These are phyloP conservation scores for Sporothrix sp. DNA, from an alignment of 2,329 filamentous ascomycete genomes.

Conservation along the genomic window DNA sequence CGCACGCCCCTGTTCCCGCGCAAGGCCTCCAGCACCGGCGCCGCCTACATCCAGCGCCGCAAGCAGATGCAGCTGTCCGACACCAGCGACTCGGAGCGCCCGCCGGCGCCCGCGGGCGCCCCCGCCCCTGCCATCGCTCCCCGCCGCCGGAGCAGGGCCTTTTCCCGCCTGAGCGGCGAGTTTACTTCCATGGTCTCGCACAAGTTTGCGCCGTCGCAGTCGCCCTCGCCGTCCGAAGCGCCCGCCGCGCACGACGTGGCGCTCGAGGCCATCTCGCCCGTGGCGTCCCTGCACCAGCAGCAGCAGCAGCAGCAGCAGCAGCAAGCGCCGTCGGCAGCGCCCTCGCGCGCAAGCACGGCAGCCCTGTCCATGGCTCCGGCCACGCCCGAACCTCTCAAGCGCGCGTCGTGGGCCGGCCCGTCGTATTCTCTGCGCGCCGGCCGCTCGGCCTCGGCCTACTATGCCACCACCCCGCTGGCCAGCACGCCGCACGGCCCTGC, in stretches of 20 bases:
- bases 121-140: neutral
- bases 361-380: neutral
- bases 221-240: constrained; percentile 3
- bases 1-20: constrained; percentile 23
- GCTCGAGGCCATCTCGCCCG: neutral
- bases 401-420: neutral
- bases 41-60: constrained; percentile 36
- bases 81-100: constrained; percentile 18
- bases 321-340: neutral
- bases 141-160: constrained; percentile 2
- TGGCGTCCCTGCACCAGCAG: neutral
- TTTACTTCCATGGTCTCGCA: constrained; percentile 7
- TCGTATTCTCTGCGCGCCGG: constrained; percentile 4
- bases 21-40: constrained; percentile 37
- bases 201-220: constrained; percentile 2
- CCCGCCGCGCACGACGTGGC: neutral
- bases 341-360: neutral
- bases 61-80: constrained; percentile 21
- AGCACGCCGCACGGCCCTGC: no score
- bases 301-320: neutral
- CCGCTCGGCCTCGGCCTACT: constrained; percentile 13
- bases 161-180: constrained; percentile 8
- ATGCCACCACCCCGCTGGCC: constrained; percentile 5
- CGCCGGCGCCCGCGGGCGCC: no score
- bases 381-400: neutral